Evolutionary conservation across 176 grass and related monocot genomes (phyloP), one percentile per base, ranked within the genome.

Genomic region (Zizania latifolia): DNA sequence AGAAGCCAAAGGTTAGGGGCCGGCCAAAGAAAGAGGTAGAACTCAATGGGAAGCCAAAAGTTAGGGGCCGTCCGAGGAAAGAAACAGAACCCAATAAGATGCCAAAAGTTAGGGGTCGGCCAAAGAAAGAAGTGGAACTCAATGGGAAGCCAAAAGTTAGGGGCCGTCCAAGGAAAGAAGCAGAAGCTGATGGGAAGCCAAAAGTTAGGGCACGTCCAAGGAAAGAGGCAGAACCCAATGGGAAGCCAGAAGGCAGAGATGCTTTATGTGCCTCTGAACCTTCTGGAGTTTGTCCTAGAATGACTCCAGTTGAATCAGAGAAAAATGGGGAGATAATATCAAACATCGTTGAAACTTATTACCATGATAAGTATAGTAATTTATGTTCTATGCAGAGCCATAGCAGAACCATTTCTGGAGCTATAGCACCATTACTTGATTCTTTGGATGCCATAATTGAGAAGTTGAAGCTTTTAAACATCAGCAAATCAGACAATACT

Each of bases 401-500:
- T 61, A 21, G n/a, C 43, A 29, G 65, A 79, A n/a, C 36, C 24
- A 64, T 58, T 74, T 22, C 60, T 67, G 68, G 80, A 82, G 63
- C 16, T 63, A 33, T 79, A 63, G 55, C 45, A 71, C 29, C 40
- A 46, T 64, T 56, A 33, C 55, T 54, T 26, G 71, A 90, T 85
- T 62, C 44, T 69, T 68, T 90, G 30, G 76, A 92, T 65, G 69
- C 43, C 27, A 75, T 88, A 67, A 88, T 90, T 78, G 46, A 86
- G 74, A 97, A 79, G 71, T 67, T 97, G 27, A 83, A 68, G 7
- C 37, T 73, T 32, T 81, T 97, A 59, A 77, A 81, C 60, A 86
- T 88, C 81, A 78, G 71, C 41, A 37, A 41, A 44, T 1, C 59
- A 13, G 35, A 54, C 10, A 13, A 75, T 26, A 41, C 21, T 80